A percentile compares a stretch with the other conserved stretches of the same genome.
These are phyloP conservation scores for Gracilariopsis chorda DNA, from an alignment of 23 red algal species.

Conservation along the genomic window DNA sequence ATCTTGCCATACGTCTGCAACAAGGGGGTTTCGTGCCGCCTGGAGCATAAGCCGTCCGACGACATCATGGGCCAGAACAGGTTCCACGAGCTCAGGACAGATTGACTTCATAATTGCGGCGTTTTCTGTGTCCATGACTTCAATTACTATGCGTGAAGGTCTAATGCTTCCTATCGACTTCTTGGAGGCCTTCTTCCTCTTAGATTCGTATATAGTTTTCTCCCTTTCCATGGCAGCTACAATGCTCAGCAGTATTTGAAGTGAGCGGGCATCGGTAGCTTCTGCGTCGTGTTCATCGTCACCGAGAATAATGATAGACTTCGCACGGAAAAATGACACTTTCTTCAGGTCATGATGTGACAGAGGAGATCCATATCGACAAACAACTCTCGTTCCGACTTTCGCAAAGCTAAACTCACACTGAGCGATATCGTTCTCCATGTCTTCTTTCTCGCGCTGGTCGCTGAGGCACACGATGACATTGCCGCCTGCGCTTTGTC, in stretches of 20 bases:
- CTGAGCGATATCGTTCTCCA: constrained; percentile 67
- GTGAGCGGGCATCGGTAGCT: constrained; percentile 49
- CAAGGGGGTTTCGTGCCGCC: constrained; percentile 51
- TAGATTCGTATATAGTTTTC: not conserved
- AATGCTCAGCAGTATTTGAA: constrained; percentile 56
- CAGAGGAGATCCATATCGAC: constrained; percentile 56
- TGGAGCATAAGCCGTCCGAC: constrained; percentile 59
- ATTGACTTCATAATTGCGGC: constrained; percentile 61
- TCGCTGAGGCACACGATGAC: constrained; percentile 65
- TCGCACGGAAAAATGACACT: constrained; percentile 47
- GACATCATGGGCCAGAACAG: constrained; percentile 66
- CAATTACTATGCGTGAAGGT: constrained; percentile 49
- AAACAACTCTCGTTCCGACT: constrained; percentile 50
- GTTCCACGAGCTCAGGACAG: constrained; percentile 49
- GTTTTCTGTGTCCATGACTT: constrained; percentile 68
- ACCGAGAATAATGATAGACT: constrained; percentile 61
- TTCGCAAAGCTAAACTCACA: constrained; percentile 64
- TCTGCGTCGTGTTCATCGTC: constrained; percentile 54
- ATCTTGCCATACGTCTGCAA: constrained; percentile 71
- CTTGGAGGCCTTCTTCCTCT: constrained; percentile 27
- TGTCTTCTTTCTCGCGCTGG: constrained; percentile 61
- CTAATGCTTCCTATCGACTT: not conserved
- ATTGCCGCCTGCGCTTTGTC: constrained; percentile 39
- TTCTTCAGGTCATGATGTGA: constrained; percentile 47
- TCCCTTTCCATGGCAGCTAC: constrained; percentile 54